Evolutionary conservation across 139 green algal species (phyloP), one percentile per base, ranked within the genome.

Genomic region (Coelastrella sp.): DNA sequence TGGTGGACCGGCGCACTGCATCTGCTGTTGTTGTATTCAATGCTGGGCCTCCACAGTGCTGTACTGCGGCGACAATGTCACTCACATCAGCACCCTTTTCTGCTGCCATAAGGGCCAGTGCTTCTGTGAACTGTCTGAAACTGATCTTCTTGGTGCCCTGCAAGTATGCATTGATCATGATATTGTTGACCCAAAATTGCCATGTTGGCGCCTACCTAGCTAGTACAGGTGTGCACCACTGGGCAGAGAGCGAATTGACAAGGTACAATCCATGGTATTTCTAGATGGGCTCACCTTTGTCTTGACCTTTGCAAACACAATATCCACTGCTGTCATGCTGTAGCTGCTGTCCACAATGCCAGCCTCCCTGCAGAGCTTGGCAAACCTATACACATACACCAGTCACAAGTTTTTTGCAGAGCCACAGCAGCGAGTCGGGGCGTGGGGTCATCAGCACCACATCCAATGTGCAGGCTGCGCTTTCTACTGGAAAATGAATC

Each of bases 271-370:
- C 65, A 73, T 15, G 14, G 14, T 17, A 73, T 15, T 73, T 15
- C 65, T 22, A 17, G 14, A 73, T 17, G 15, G 4, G 10, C 68
- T 8, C 8, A 95, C 93, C 92, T 93, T 92, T 65, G 84, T 35
- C 68, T 95, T 95, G 79, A 90, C 94, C 24, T 95, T 95, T 87
- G 92, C 72, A 90, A 96, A 97, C 56, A 93, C 90, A 25, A 97
- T 91, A 81, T 97, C 95, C 4, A 94, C 93, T 7, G 90, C 56
- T 7, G 92, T 96, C 61, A 73, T 75, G 79, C 25, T 95, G 24
- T 95, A 91, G 22, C 78, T 65, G 57, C 74, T 81, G 75, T 89
- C 94, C 27, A 97, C 72, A 60, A 97, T 85, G 14, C 92, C 91
- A 11, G 84, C 88, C 7, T 97, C 95, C 0, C 93, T 88, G 66